Conservation (phyloP, 768 basidiomycete species). For the Suillus alpinus region DNA sequence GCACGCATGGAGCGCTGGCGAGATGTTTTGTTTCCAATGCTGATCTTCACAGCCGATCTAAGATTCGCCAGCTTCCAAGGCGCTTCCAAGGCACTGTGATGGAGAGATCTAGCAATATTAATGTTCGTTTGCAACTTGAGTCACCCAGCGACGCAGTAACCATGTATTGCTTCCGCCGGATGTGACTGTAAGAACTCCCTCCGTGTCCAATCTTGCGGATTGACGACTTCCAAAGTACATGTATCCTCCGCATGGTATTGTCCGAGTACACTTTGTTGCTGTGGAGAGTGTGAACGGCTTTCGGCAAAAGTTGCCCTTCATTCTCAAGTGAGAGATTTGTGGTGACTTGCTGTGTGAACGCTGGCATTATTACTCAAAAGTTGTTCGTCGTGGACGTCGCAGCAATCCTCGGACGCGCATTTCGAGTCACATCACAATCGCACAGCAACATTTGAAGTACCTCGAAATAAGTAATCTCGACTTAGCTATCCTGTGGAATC, state of each 20-base stretch:
- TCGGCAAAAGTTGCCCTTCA: neutral
- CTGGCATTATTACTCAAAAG: neutral
- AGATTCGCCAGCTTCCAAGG: neutral
- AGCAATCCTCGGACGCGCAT: neutral
- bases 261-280: neutral
- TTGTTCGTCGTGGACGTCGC: neutral
- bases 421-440: neutral
- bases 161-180: neutral
- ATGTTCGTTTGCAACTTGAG: neutral
- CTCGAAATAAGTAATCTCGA: neutral
- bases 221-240: neutral
- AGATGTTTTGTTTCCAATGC: constrained; percentile 10
- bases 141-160: neutral
- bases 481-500: neutral
- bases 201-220: neutral
- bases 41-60: constrained; percentile 9
- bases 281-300: neutral
- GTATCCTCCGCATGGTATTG: neutral
- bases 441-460: neutral
- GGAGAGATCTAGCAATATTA: neutral
- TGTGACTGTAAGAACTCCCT: neutral
- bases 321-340: neutral
- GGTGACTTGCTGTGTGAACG: neutral
- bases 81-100: neutral
- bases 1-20: neutral